Conservation (phyloP, 257 asterid species). For the Ehretia macrophylla region DNA sequence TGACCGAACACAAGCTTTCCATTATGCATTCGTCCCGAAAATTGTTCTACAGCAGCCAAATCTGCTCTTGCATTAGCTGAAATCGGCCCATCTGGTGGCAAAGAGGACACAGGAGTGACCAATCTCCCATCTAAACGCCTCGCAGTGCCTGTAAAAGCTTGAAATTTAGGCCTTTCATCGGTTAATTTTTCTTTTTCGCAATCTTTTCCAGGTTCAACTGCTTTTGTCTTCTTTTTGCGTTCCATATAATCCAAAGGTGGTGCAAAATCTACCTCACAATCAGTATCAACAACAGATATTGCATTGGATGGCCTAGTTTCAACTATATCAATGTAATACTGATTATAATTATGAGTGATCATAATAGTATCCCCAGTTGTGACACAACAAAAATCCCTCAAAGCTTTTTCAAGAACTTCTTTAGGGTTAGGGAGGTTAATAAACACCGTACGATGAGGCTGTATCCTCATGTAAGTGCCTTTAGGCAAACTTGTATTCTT, state of each 20-base stretch:
- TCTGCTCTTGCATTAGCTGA: background rate
- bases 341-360: background rate
- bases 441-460: conserved; percentile 2
- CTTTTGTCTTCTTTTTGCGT: background rate
- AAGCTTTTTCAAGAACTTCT: conserved; percentile 5
- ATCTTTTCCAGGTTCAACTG: background rate
- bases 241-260: conserved; percentile 16
- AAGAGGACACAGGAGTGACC: background rate
- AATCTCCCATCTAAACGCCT: conserved; percentile 11
- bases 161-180: conserved; percentile 1
- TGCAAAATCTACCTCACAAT: conserved; percentile 21
- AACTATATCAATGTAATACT: conserved; percentile 8
- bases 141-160: conserved; percentile 8
- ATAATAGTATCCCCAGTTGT: conserved; percentile 18
- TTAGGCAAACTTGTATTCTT: background rate
- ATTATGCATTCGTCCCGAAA: background rate
- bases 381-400: conserved; percentile 12
- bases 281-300: conserved; percentile 15
- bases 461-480: conserved; percentile 3
- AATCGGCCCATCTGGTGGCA: background rate
- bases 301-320: conserved; percentile 9
- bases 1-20: conserved; percentile 14
- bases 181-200: background rate
- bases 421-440: conserved; percentile 1
- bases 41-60: background rate